Conservation (phyloP, 2,329 filamentous ascomycete species). For the Aspergillus fumigatiaffinis region DNA sequence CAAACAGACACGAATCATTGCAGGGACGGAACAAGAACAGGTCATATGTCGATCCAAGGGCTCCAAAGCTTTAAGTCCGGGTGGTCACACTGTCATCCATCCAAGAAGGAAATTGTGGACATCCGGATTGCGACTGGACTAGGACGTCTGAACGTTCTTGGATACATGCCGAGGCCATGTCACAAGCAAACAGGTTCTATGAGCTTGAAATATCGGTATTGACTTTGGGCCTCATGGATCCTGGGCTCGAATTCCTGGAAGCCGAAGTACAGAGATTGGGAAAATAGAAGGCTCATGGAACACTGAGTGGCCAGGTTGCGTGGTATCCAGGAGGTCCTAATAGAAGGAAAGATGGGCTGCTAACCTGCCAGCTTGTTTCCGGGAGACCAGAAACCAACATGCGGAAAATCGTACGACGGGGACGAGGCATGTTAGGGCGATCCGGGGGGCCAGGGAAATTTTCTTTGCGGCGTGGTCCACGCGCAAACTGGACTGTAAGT, state of each 20-base stretch:
- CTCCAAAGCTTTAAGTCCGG: background rate
- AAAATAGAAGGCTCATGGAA: constrained; percentile 11
- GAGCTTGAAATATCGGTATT: background rate
- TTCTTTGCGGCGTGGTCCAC: constrained; percentile 71
- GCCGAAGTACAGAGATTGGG: constrained; percentile 11
- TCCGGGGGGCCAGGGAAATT: constrained; percentile 61
- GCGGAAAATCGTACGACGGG: constrained; percentile 88
- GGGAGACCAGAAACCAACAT: constrained; percentile 98
- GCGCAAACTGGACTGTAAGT: constrained; percentile 95
- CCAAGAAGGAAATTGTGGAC: constrained; percentile 1
- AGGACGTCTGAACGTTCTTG: background rate
- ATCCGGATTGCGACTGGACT: background rate
- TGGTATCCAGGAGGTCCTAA: constrained; percentile 24
- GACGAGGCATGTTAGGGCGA: constrained; percentile 65
- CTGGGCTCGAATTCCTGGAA: background rate
- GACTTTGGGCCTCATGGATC: background rate
- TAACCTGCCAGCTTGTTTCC: constrained; percentile 99
- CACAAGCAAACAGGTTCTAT: background rate
- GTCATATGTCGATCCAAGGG: background rate
- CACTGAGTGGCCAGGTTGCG: constrained; percentile 11
- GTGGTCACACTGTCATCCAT: background rate
- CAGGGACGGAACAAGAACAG: background rate
- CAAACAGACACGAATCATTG: background rate
- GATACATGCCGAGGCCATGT: background rate
- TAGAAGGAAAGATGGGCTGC: constrained; percentile 47